These are phyloP conservation scores for Trichoderma lentiforme DNA, from an alignment of 2,329 filamentous ascomycete species.

Conservation along the genomic window DNA sequence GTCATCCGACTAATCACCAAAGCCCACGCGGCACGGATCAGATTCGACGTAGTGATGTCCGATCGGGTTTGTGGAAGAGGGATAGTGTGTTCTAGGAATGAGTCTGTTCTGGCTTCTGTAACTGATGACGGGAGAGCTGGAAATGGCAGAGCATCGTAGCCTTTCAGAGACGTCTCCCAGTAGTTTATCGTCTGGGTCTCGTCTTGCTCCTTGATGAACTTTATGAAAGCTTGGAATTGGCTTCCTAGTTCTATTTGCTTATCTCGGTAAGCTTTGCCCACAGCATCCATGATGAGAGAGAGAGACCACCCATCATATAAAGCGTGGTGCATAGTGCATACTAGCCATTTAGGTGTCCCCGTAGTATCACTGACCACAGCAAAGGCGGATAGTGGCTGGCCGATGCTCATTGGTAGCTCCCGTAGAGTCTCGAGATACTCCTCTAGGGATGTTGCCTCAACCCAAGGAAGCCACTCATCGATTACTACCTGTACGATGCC, in stretches of 20 bases:
- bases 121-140: not conserved
- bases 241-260: not conserved
- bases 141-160: not conserved
- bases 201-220: not conserved
- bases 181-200: not conserved
- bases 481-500: slow-evolving; percentile 35
- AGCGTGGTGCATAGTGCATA: slow-evolving; percentile 42
- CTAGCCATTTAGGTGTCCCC: slow-evolving; percentile 41
- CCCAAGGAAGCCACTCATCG: slow-evolving; percentile 34
- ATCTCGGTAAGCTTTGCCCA: not conserved
- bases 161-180: not conserved
- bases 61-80: not conserved
- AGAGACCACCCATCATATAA: slow-evolving; percentile 47
- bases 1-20: slow-evolving; percentile 49
- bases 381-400: slow-evolving; percentile 40
- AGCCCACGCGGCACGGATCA: slow-evolving; percentile 43
- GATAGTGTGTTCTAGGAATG: not conserved
- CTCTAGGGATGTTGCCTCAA: slow-evolving; percentile 26
- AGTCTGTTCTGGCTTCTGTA: not conserved
- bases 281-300: slow-evolving; percentile 40
- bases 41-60: slow-evolving; percentile 11
- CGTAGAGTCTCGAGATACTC: slow-evolving; percentile 37
- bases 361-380: slow-evolving; percentile 33
- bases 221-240: not conserved
- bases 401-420: slow-evolving; percentile 36